A percentile compares a stretch with the other conserved stretches of the same genome.
Conservation (phyloP, 2,329 filamentous ascomycete species). For the Myriosclerotinia scirpicola region DNA sequence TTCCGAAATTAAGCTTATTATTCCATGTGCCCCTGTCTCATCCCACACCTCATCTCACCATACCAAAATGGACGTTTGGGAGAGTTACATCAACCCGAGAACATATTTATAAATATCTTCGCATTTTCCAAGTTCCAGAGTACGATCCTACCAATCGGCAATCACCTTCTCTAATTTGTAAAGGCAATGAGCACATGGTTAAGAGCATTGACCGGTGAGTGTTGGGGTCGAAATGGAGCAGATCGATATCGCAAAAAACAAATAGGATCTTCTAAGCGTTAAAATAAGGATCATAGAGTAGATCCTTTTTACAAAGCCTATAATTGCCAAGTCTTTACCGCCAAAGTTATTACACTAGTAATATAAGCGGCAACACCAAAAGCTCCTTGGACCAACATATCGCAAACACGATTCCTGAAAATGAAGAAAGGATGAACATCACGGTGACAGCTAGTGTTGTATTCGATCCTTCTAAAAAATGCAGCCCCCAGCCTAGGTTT, state of each 20-base stretch:
- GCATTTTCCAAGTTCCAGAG: not conserved
- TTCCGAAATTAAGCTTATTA: slow-evolving; percentile 18
- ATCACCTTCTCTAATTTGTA: not conserved
- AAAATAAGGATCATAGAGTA: not conserved
- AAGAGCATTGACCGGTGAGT: not conserved
- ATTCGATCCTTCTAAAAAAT: slow-evolving; percentile 2
- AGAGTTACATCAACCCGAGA: not conserved
- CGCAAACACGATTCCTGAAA: not conserved
- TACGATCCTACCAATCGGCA: not conserved
- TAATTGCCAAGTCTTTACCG: slow-evolving; percentile 26
- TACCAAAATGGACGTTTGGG: not conserved
- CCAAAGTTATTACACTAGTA: slow-evolving; percentile 26
- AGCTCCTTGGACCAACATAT: slow-evolving; percentile 24
- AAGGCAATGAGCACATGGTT: not conserved
- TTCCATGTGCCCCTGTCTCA: slow-evolving; percentile 5
- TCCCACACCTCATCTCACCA: not conserved
- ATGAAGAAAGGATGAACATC: not conserved
- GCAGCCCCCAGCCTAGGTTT: not conserved
- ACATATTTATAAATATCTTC: not conserved
- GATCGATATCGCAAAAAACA: not conserved
- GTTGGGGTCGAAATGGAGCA: not conserved
- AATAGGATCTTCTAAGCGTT: not conserved
- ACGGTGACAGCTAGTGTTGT: not conserved
- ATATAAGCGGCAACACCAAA: slow-evolving; percentile 27
- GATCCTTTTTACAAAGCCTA: slow-evolving; percentile 17